A percentile compares a stretch with the other conserved stretches of the same genome.
phyloP scores from a whole-genome alignment of 1,284 basidiomycete species.

The Pisolithus thermaeus region DNA sequence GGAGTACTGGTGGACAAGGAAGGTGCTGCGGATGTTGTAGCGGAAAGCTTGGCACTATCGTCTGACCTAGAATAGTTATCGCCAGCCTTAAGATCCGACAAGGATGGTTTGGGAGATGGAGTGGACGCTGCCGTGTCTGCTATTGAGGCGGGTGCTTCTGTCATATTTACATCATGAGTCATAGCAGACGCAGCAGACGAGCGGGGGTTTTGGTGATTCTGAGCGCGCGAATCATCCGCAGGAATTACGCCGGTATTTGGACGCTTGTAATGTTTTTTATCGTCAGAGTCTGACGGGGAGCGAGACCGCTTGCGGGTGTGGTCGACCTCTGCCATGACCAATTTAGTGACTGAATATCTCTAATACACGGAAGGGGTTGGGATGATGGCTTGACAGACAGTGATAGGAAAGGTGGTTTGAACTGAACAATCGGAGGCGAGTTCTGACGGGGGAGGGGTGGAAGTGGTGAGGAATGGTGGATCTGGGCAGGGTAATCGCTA shows the following conservation, averaged over 20 bases:
- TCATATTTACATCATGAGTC: constrained; percentile 58
- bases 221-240: constrained; percentile 50
- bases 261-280: constrained; percentile 74
- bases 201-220: constrained; percentile 35
- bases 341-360: constrained; percentile 45
- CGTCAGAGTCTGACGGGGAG: constrained; percentile 75
- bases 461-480: constrained; percentile 33
- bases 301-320: constrained; percentile 78
- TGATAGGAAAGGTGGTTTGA: constrained; percentile 39
- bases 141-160: constrained; percentile 38
- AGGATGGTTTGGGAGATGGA: constrained; percentile 40
- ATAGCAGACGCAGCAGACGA: constrained; percentile 40
- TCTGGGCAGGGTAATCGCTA: constrained; percentile 30
- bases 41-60: constrained; percentile 27
- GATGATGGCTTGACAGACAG: constrained; percentile 32
- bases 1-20: constrained; percentile 41
- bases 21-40: constrained; percentile 39
- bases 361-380: constrained; percentile 35
- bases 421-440: constrained; percentile 26
- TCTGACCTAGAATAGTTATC: constrained; percentile 31
- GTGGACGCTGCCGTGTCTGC: constrained; percentile 56
- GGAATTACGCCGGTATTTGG: constrained; percentile 67
- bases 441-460: constrained; percentile 27
- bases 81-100: constrained; percentile 35
- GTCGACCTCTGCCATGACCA: constrained; percentile 77